Evolutionary conservation across 2,329 filamentous ascomycete species (phyloP).

Genomic region (Aspergillus intermedius): DNA sequence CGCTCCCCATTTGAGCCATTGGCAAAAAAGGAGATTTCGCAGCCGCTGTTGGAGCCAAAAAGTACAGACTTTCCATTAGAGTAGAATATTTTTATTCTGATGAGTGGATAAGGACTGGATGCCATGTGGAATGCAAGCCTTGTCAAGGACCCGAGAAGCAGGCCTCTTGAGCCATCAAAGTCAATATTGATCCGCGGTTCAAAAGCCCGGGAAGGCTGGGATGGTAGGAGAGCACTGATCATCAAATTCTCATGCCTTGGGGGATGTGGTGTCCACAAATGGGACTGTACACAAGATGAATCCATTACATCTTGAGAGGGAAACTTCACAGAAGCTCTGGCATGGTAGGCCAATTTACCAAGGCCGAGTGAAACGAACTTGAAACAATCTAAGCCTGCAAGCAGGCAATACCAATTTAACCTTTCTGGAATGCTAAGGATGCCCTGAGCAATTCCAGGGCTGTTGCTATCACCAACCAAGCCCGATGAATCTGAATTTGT

Average conservation of each 20-base stretch:
- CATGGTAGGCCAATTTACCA: background rate
- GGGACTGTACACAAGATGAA: slow-evolving; percentile 1
- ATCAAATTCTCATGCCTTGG: background rate
- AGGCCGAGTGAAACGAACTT: slow-evolving; percentile 7
- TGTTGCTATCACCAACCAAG: slow-evolving; percentile 5
- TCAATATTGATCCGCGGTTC: slow-evolving; percentile 9
- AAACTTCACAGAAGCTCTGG: background rate
- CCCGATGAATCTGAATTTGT: background rate
- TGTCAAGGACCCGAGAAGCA: slow-evolving; percentile 3
- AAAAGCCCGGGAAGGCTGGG: slow-evolving; percentile 1
- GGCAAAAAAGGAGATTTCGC: slow-evolving; percentile 3
- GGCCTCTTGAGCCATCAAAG: slow-evolving; percentile 6
- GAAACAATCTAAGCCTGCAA: slow-evolving; percentile 6
- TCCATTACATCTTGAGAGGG: background rate
- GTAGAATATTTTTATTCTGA: slow-evolving; percentile 4
- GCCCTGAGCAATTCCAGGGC: background rate
- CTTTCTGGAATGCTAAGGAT: background rate
- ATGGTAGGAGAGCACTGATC: slow-evolving; percentile 1
- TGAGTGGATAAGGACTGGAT: background rate
- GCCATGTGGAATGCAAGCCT: slow-evolving; percentile 5
- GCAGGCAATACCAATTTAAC: background rate
- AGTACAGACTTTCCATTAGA: slow-evolving; percentile 1
- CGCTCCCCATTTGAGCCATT: slow-evolving; percentile 4
- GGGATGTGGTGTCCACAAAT: slow-evolving; percentile 3
- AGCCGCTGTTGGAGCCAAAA: slow-evolving; percentile 4